These are phyloP conservation scores for Alternaria alternata DNA, from an alignment of 2,329 filamentous ascomycete species.

Conservation along the genomic window DNA sequence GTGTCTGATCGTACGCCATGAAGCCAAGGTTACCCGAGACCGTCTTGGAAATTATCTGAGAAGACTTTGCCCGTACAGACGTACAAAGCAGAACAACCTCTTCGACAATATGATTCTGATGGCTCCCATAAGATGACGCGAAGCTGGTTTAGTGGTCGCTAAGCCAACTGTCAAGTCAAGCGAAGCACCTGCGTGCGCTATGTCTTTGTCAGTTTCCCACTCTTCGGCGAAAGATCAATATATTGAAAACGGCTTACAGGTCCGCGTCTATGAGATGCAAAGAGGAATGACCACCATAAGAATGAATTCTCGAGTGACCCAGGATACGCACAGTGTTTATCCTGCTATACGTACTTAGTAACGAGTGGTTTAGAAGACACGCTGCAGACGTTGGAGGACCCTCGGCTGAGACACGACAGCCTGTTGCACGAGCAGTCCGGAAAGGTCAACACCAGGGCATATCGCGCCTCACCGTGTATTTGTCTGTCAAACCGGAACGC, in stretches of 20 bases:
- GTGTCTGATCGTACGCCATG: constrained; percentile 9
- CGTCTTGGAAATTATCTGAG: not conserved
- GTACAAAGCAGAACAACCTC: not conserved
- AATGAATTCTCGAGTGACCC: not conserved
- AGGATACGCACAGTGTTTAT: constrained; percentile 3
- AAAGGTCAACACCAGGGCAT: constrained; percentile 1
- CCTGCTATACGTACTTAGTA: not conserved
- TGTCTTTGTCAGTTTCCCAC: not conserved
- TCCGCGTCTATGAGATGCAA: not conserved
- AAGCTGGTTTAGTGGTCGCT: not conserved
- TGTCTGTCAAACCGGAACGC: not conserved
- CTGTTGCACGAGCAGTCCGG: not conserved
- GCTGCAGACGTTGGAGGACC: not conserved
- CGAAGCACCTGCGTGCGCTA: constrained; percentile 4
- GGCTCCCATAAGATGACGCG: not conserved
- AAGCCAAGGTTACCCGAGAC: not conserved
- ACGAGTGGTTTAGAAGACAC: not conserved
- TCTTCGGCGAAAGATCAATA: not conserved
- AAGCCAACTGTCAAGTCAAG: not conserved
- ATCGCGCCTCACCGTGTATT: constrained; percentile 1
- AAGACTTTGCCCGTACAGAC: not conserved
- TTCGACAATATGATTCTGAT: not conserved
- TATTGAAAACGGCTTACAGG: not conserved
- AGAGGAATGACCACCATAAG: not conserved
- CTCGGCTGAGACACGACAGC: not conserved